Percentiles rank a stretch among this genome's conserved stretches.
phyloP scores from a whole-genome alignment of 2,329 filamentous ascomycete species.

The Keithomyces neogunnii region DNA sequence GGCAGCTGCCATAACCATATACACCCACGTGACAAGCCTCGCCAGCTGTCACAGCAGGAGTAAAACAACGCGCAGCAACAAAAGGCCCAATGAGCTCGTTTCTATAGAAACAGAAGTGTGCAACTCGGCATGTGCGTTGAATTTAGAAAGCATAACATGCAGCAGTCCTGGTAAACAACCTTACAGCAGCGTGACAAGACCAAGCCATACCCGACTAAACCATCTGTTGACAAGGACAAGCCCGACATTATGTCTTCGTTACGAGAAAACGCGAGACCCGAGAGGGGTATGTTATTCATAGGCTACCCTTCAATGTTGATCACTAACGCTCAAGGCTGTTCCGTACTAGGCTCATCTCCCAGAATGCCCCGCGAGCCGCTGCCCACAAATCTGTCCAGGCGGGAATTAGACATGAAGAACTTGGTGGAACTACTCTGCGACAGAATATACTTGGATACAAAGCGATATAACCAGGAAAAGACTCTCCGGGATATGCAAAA shows the following conservation, averaged over 20 bases:
- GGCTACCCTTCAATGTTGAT: background rate
- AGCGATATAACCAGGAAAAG: conserved; percentile 11
- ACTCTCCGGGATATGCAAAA: conserved; percentile 9
- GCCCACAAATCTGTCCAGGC: background rate
- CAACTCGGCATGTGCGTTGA: too few relatives aligned
- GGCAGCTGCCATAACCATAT: background rate
- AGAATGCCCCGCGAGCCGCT: background rate
- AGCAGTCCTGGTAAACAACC: background rate
- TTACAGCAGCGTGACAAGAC: background rate
- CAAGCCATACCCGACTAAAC: background rate
- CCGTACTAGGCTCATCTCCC: background rate
- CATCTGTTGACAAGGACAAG: background rate
- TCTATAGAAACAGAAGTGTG: background rate
- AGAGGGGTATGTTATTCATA: background rate
- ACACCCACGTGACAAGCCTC: background rate
- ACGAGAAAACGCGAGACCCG: background rate
- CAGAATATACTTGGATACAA: conserved; percentile 11
- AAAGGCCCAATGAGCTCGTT: background rate
- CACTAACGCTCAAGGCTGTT: background rate
- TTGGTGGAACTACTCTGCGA: conserved; percentile 16
- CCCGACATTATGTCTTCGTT: background rate
- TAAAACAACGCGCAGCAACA: background rate
- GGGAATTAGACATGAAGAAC: conserved; percentile 5
- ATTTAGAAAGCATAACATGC: background rate
- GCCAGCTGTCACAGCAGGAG: background rate